phyloP scores from a whole-genome alignment of 2,329 filamentous ascomycete species.

The Exophiala aquamarina region DNA sequence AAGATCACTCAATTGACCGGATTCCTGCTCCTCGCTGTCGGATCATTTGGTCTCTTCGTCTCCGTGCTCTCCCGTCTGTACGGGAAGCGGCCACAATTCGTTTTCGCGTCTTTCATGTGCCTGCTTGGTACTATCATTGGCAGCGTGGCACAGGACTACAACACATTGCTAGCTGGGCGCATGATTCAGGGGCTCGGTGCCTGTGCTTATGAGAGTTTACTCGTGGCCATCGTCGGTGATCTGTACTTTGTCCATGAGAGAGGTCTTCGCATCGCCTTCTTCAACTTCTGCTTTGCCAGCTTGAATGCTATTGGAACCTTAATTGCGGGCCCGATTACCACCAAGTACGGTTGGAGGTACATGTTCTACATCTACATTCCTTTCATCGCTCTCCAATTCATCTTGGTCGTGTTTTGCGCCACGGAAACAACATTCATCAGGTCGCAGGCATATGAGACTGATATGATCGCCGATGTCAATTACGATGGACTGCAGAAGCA shows the following conservation, averaged over 20 bases:
- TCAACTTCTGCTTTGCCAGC: slow-evolving; percentile 40
- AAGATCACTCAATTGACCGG: no score
- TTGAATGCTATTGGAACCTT: slow-evolving; percentile 39
- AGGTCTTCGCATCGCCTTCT: slow-evolving; percentile 36
- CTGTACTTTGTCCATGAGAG: slow-evolving; percentile 47
- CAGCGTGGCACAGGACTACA: slow-evolving; percentile 9
- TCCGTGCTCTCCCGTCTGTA: no score
- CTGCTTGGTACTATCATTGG: slow-evolving; percentile 14
- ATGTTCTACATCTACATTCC: background rate
- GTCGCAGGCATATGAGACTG: slow-evolving; percentile 33
- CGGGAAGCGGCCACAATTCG: slow-evolving; percentile 22
- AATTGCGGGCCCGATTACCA: slow-evolving; percentile 36
- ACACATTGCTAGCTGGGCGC: slow-evolving; percentile 15
- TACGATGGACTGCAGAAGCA: slow-evolving; percentile 43
- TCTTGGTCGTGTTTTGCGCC: slow-evolving; percentile 20
- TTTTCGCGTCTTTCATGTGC: slow-evolving; percentile 13
- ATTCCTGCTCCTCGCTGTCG: no score
- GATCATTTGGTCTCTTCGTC: no score
- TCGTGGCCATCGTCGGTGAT: slow-evolving; percentile 43
- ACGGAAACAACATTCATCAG: slow-evolving; percentile 40
- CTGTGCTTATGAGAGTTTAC: slow-evolving; percentile 40
- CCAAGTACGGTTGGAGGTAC: slow-evolving; percentile 34
- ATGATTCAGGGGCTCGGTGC: slow-evolving; percentile 31
- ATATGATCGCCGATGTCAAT: slow-evolving; percentile 42
- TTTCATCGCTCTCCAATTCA: background rate